Evolutionary conservation across 2,329 filamentous ascomycete species (phyloP).

Genomic region (Coleophoma eucalyptorum): DNA sequence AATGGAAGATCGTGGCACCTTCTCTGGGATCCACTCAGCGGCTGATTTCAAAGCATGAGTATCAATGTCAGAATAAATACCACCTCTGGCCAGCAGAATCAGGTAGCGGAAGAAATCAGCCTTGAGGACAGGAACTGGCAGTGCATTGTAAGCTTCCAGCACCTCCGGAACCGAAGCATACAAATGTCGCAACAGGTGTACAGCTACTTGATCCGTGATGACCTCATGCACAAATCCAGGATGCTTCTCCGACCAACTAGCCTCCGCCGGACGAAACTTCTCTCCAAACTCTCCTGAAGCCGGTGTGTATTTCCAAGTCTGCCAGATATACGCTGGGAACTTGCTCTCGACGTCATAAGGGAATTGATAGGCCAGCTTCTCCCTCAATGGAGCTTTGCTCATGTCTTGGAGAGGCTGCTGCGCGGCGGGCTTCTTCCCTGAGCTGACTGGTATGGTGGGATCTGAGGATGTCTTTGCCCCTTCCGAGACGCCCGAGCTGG

Average conservation of each 20-base stretch:
- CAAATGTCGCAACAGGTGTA: conserved; percentile 77
- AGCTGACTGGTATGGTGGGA: conserved; percentile 1
- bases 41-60: conserved; percentile 81
- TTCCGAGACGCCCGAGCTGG: not conserved
- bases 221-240: conserved; percentile 95
- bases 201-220: conserved; percentile 84
- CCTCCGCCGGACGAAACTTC: conserved; percentile 76
- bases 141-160: conserved; percentile 68
- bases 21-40: conserved; percentile 78
- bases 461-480: conserved; percentile 6
- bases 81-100: conserved; percentile 70
- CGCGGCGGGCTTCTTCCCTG: conserved; percentile 9
- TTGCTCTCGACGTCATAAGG: conserved; percentile 85
- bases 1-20: conserved; percentile 72
- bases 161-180: conserved; percentile 82
- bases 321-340: conserved; percentile 98
- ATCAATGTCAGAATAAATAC: conserved; percentile 90
- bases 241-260: conserved; percentile 83
- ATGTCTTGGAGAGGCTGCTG: conserved; percentile 45
- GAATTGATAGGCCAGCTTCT: conserved; percentile 88
- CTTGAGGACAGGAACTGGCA: conserved; percentile 73
- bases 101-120: conserved; percentile 71
- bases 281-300: conserved; percentile 70
- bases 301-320: conserved; percentile 93
- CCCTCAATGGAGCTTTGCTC: conserved; percentile 66